These are phyloP conservation scores for Hansenula sp. DNA, from an alignment of 1,139 yeast species.

Conservation along the genomic window DNA sequence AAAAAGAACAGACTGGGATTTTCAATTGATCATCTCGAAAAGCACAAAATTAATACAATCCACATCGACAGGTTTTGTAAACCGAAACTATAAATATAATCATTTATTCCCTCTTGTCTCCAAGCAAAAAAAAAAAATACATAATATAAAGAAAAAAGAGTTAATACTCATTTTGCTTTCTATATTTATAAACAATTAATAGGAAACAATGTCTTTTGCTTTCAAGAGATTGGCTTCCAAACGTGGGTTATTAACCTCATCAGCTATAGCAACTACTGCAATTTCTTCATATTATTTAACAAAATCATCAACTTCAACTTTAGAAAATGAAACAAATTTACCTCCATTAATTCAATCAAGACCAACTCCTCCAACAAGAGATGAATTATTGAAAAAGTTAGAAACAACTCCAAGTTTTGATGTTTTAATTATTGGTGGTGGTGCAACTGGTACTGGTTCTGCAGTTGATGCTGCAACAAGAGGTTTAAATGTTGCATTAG, in stretches of 20 bases:
- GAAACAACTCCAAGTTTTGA: slow-evolving; percentile 58
- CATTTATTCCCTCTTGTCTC: slow-evolving; percentile 39
- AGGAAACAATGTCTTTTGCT: slow-evolving; percentile 18
- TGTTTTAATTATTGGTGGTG: slow-evolving; percentile 86
- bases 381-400: slow-evolving; percentile 32
- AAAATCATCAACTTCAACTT: slow-evolving; percentile 6
- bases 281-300: slow-evolving; percentile 12
- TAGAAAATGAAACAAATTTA: slow-evolving; percentile 15
- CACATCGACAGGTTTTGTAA: not conserved
- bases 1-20: too few species aligned
- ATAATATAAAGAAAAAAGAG: not conserved
- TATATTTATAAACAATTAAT: not conserved
- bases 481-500: slow-evolving; percentile 82
- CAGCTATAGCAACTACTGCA: slow-evolving; percentile 20
- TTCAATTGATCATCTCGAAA: too few species aligned
- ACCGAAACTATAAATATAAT: not conserved
- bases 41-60: too few species aligned
- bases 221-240: slow-evolving; percentile 21
- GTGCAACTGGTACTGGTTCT: slow-evolving; percentile 93
- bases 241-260: slow-evolving; percentile 14
- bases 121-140: slow-evolving; percentile 33
- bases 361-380: slow-evolving; percentile 35
- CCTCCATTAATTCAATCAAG: slow-evolving; percentile 21
- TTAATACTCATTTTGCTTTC: not conserved
- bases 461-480: slow-evolving; percentile 91